Base-by-base conservation (phyloP, 768 basidiomycete species). In the Lentinula lateritia region DNA sequence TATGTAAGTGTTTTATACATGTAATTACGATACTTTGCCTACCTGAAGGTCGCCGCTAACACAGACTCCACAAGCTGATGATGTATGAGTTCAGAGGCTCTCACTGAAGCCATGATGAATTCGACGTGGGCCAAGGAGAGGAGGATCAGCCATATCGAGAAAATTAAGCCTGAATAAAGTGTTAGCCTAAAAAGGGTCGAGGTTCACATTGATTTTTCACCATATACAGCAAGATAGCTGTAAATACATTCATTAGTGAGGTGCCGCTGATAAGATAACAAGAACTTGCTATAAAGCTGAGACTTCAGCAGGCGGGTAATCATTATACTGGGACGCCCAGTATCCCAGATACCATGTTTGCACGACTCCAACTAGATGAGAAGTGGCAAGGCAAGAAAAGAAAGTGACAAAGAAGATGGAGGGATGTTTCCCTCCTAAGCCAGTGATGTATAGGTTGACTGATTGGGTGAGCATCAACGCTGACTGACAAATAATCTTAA, bases 1-100 rank as follows among this genome's bases (percentile, higher is more conserved):
- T 41, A 73, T 76, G 75, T 69, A 16, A 80, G 63, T 10, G 80
- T 80, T 2, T 80, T 77, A 0, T 77, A 76, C 12, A 81, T 67
- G 8, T 76, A 70, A 39, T 39, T 39, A 13, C 15, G 72, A 58
- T 9, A 80, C 64, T 6, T 81, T 69, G 16, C 34, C 32, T 38
- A 48, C 58, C 58, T 48, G 18, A 58, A 48, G 1, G 43, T 58
- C 36, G 76, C 68, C 6, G 70, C 68, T 1, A 76, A 63, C 3
- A 76, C 65, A 18, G 70, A 66, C 16, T 66, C 61, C 10, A 75
- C 48, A 18, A 77, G 62, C 6, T 61, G 64, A 32, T 62, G 64
- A 62, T 77, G 75, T n/a, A 76, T 70, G 12, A 34, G 63, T 9
- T 71, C 65, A 8, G 74, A 73, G 1, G 73, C 73, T 32, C 69